Base-by-base conservation (phyloP, 139 green algal species). In the Chlamydomonas sphaeroides region DNA sequence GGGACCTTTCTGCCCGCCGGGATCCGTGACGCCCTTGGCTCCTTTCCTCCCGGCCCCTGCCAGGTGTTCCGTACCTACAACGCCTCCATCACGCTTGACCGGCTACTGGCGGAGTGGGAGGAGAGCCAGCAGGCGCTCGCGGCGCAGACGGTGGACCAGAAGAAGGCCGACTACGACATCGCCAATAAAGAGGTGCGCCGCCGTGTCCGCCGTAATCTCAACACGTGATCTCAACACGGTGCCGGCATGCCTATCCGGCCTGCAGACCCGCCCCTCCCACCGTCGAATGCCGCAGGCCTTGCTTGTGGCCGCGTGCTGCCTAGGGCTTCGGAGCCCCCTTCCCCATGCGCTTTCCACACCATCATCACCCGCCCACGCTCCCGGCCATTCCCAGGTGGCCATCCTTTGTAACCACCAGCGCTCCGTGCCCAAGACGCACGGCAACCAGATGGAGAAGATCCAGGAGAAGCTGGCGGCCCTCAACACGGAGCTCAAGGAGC, bases 1-100 rank as follows among this genome's bases (percentile, higher is more conserved):
- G n/a, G n/a, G n/a, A n/a, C n/a, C n/a, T n/a, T n/a, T n/a, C n/a
- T n/a, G n/a, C n/a, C n/a, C n/a, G n/a, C n/a, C n/a, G n/a, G n/a
- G n/a, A n/a, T n/a, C n/a, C n/a, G n/a, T n/a, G n/a, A n/a, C n/a
- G n/a, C n/a, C n/a, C n/a, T n/a, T n/a, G n/a, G n/a, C n/a, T n/a
- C n/a, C n/a, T n/a, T 3, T 45, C 38, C 42, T 26, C 41, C 20
- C 8, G 14, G 42, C 41, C 68, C 21, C 20, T 25, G 15, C 30
- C 86, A 93, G 90, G 96, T 99, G 76, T 99, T 99, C 92, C 95
- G 97, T 84, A 99, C 97, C 15, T 99, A 99, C 94, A 99, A 99
- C 86, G 97, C 97, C 0, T 98, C 94, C 51, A 96, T 99, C 75
- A 95, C 90, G 7, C 90, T 99, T 41, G 94, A 99, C 85, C 75